Evolutionary conservation across 768 basidiomycete genomes (phyloP), one percentile per base, ranked within the genome.

Genomic region (Lentinula boryana): DNA sequence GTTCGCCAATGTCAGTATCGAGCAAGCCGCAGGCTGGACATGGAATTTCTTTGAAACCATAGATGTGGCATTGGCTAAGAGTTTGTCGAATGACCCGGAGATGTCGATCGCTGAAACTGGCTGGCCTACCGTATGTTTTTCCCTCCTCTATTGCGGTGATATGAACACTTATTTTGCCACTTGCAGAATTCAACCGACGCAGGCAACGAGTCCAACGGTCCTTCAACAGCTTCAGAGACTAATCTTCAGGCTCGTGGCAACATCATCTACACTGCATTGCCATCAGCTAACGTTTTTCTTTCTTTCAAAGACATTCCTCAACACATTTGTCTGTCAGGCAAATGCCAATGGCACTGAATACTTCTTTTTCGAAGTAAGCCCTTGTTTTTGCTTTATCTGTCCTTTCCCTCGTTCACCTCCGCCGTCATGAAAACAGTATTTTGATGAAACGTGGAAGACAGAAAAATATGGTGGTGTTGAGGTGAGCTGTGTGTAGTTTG

Each of bases 41-140:
- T 76, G 75, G 18, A 66, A 80, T 0, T 98, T 92, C 78, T 97
- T 95, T 78, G 67, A 86, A 62, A 68, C 77, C 6, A 80, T 72
- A 18, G 80, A 95, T 68, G 80, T 92, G 3, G 72, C 65, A 4
- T 68, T 74, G 16, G 89, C 92, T 0, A 63, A 73, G 9, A 57
- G 63, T 0, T 75, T 89, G 33, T 16, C 83, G 5, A 95, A 95
- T 71, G 78, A 83, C 2, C 93, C 95, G 0, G 68, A 78, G 48
- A 87, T 93, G 81, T 95, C 84, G 73, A 97, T 98, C 62, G 97
- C 96, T 0, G 97, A 99, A 78, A 97, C 95, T 9, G 57, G 57
- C 55, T 90, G 88, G 88, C 88, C 92, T 33, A 83, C 90, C 57
- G 89, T 89, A 71, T 55, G 80, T 67, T 10, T 44, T 50, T 50